Percentiles rank a stretch among this genome's conserved stretches.
Conservation (phyloP, 371 early-diverging fungal species). For the Syncephalis fuscata region DNA sequence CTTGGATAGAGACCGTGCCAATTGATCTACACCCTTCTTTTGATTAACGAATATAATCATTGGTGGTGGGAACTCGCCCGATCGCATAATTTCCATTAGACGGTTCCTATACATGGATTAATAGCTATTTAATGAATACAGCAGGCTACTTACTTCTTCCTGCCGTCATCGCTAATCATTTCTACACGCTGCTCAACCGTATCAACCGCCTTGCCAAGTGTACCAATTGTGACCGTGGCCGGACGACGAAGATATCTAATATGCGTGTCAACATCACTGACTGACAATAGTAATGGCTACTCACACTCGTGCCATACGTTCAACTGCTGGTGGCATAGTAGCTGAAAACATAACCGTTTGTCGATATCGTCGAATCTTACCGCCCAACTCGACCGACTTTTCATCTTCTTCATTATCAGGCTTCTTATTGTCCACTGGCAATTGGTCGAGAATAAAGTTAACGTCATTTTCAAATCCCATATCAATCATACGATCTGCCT, state of each 20-base stretch:
- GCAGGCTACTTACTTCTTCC: conserved; percentile 42
- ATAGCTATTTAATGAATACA: neutral
- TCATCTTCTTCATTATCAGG: conserved; percentile 68
- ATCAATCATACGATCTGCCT: conserved; percentile 93
- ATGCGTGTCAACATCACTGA: neutral
- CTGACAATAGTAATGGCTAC: neutral
- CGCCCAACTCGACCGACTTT: conserved; percentile 20
- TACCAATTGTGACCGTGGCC: conserved; percentile 95
- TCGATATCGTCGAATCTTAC: conserved; percentile 10
- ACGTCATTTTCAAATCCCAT: conserved; percentile 95
- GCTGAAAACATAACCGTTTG: conserved; percentile 99
- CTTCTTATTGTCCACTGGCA: conserved; percentile 78
- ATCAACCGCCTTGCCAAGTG: conserved; percentile 91
- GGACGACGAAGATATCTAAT: conserved; percentile 68
- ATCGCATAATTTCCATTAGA: conserved; percentile 52
- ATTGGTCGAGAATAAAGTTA: conserved; percentile 80
- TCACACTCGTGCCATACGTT: conserved; percentile 77
- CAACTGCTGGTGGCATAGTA: conserved; percentile 96
- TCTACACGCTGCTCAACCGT: conserved; percentile 91
- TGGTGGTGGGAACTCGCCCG: conserved; percentile 53
- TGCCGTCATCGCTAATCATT: conserved; percentile 69
- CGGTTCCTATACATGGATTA: no score
- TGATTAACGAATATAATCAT: conserved; percentile 96
- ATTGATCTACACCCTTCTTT: conserved; percentile 68
- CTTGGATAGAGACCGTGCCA: conserved; percentile 52